Conservation (phyloP, 768 basidiomycete species). For the Leccinum aurantiacum region DNA sequence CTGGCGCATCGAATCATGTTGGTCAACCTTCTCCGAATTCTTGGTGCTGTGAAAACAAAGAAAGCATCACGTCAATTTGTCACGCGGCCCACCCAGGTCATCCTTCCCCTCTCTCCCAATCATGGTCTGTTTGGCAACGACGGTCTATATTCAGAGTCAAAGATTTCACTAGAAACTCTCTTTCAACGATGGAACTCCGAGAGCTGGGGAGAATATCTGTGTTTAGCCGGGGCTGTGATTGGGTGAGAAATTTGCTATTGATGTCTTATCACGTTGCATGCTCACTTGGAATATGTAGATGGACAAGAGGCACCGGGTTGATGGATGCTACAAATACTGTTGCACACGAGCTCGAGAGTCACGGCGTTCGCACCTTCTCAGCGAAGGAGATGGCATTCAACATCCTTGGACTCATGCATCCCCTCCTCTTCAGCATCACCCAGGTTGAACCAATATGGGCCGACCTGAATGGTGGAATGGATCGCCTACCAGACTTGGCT, state of each 20-base stretch:
- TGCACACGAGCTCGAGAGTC: constrained; percentile 88
- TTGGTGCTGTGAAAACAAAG: constrained; percentile 97
- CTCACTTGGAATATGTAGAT: constrained; percentile 45
- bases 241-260: constrained; percentile 55
- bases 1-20: constrained; percentile 99
- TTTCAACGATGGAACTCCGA: constrained; percentile 99
- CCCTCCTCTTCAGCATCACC: constrained; percentile 97
- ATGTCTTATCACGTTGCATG: constrained; percentile 6
- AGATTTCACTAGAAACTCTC: constrained; percentile 95
- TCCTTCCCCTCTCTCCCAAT: constrained; percentile 96
- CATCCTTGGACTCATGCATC: constrained; percentile 98
- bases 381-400: constrained; percentile 99
- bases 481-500: constrained; percentile 91
- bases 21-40: constrained; percentile 91
- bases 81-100: constrained; percentile 97
- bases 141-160: constrained; percentile 96
- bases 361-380: constrained; percentile 96
- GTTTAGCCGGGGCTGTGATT: constrained; percentile 96
- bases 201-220: constrained; percentile 98
- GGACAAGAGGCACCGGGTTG: constrained; percentile 97
- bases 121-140: constrained; percentile 98
- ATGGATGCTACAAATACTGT: constrained; percentile 96
- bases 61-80: constrained; percentile 96
- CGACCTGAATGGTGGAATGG: constrained; percentile 98
- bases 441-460: constrained; percentile 99